Base-by-base conservation (phyloP, 208 protist genomes). In the Porcisia hertigi region DNA sequence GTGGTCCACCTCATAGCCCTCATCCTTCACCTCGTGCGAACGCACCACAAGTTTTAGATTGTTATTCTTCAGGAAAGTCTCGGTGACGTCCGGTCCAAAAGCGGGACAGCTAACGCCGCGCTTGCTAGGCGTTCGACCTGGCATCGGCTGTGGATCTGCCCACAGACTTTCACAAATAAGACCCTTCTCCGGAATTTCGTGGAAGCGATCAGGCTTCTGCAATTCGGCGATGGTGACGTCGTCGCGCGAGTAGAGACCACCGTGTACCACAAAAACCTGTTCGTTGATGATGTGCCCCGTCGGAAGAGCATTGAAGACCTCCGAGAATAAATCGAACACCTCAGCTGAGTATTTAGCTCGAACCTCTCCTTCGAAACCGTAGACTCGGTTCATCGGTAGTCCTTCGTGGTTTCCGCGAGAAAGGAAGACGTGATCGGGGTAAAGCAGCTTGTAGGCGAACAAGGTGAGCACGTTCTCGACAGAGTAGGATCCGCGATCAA, bases 361-460 rank as follows among this genome's bases (percentile, higher is more conserved):
- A 25, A 99, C 97, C 85, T 99, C 98, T 43, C 98, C 98, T 74
- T 99, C 95, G 82, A 99, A 99, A 53, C 98, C 99, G 76, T 99
- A 99, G 71, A 99, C 93, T 71, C 94, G 93, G 85, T 99, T 99
- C 96, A 99, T 97, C 30, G 92, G 84, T 7, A 92, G 53, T 8
- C 94, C 91, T 77, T 99, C 99, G 86, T 99, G 99, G 88, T 99
- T 99, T 30, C 98, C 98, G 43, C 97, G 92, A 11, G 97, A 96
- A 23, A 99, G 73, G 88, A 97, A 98, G 77, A 99, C 90, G 82
- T 97, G 88, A 62, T 99, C 85, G 9, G 98, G 98, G 83, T 99
- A 98, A 0, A 99, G 82, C 45, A 99, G 53, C 87, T 99, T 99
- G 87, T 97, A 99, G 1, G 97, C 92, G n/a, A 99, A 93, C 6